Evolutionary conservation across 2,329 filamentous ascomycete genomes (phyloP).

Genomic region (Colletotrichum simmondsii): DNA sequence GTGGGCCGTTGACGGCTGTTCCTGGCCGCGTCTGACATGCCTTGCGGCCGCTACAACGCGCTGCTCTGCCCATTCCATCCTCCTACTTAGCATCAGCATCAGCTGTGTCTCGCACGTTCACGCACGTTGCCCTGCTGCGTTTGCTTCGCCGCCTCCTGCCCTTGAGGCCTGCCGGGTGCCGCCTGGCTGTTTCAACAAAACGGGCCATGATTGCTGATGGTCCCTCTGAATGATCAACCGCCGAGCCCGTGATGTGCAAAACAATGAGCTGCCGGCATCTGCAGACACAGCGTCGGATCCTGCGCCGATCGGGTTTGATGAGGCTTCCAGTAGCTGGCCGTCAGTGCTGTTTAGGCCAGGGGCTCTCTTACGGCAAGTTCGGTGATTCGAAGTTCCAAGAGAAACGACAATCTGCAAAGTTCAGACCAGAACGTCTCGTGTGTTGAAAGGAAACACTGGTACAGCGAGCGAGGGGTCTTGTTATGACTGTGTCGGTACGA

Average conservation of each 20-base stretch:
- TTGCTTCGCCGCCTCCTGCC: not conserved
- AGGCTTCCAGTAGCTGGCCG: not conserved
- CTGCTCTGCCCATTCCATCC: not conserved
- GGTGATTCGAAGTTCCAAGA: not conserved
- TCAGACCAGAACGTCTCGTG: slow-evolving; percentile 17
- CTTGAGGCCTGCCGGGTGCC: not conserved
- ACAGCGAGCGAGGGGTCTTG: not conserved
- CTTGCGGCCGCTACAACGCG: not conserved
- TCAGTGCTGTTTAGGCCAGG: not conserved
- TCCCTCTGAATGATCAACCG: not conserved
- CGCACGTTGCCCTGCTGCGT: not conserved
- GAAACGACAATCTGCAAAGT: not conserved
- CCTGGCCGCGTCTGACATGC: slow-evolving; percentile 12
- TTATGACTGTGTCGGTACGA: not conserved
- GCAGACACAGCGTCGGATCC: not conserved
- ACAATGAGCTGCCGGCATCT: not conserved
- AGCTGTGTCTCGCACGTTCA: not conserved
- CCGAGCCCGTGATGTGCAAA: not conserved
- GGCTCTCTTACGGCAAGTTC: not conserved
- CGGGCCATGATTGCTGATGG: not conserved
- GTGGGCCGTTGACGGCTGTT: not conserved
- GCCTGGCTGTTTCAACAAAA: not conserved
- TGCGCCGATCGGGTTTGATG: not conserved
- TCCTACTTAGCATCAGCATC: not conserved
- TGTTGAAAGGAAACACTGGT: slow-evolving; percentile 7